Conservation (phyloP, 176 grass and related monocot species). For the Canna indica region DNA sequence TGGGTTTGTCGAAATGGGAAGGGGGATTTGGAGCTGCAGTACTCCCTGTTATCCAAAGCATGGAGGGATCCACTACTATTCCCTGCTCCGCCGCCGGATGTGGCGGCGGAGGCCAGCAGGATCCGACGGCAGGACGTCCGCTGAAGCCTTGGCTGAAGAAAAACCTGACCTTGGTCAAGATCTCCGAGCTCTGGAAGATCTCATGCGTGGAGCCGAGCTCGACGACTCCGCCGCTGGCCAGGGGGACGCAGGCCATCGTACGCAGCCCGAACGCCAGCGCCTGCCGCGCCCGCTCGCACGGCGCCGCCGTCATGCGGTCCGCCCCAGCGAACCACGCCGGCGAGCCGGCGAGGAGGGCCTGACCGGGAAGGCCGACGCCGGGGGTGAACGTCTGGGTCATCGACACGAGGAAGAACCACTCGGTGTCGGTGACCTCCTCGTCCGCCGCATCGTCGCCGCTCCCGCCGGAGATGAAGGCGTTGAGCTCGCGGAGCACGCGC, state of each 20-base stretch:
- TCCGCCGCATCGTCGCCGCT: not conserved
- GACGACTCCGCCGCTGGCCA: constrained; percentile 5
- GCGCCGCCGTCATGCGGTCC: not conserved
- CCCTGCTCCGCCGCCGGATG: not conserved
- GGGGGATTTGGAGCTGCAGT: not conserved
- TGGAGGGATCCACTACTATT: not conserved
- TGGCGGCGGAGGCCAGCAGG: constrained; percentile 1
- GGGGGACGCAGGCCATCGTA: constrained; percentile 13
- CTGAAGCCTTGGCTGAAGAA: not conserved
- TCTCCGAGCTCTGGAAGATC: constrained; percentile 16
- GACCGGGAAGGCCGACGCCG: not conserved
- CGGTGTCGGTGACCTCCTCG: constrained; percentile 9
- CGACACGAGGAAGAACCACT: constrained; percentile 19
- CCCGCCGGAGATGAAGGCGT: not conserved
- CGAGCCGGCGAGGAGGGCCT: not conserved
- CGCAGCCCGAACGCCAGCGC: constrained; percentile 5
- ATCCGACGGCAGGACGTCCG: not conserved
- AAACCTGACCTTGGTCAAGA: not conserved
- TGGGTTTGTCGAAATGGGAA: not conserved
- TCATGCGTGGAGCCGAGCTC: constrained; percentile 9
- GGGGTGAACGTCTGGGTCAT: constrained; percentile 1
- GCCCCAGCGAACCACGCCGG: not conserved
- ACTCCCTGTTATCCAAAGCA: not conserved
- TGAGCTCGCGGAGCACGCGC: constrained; percentile 16
- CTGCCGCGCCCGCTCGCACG: constrained; percentile 7